Base-by-base conservation (phyloP, 768 basidiomycete species). In the Tephrocybe sp. region DNA sequence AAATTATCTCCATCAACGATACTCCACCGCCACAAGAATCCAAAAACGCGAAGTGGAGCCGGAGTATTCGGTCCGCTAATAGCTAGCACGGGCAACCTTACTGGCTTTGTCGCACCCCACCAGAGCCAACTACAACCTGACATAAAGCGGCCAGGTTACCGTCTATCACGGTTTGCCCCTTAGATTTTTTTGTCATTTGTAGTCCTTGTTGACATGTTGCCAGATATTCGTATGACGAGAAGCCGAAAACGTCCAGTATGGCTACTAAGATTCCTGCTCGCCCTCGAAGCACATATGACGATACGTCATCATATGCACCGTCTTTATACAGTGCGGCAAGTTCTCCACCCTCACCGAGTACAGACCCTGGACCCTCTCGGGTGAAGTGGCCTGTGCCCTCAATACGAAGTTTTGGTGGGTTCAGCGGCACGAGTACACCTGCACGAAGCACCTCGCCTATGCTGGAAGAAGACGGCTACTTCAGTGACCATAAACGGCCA, bases 51-150 rank as follows among this genome's bases (percentile, higher is more conserved):
- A 51, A 82, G 69, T 55, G 74, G 73, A 18, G 86, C 73, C 0
- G 85, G 86, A 5, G 86, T 86, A 1, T 76, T 87, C 51, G 88
- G 86, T 0, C 77, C 87, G 4, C 75, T 92, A 28, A 82, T 93
- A 18, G 79, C 85, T 6, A 82, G 83, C 49, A 83, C 87, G 0
- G 83, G 80, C 2, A 81, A 83, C 40, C 66, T 92, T 7, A 69
- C 77, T 1, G 87, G 86, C 15, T 77, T 77, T 2, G 80, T 82
- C 6, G 77, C 83, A 0, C 86, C 87, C 0, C 55, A 59, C 9
- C 66, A 73, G 36, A 77, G 67, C 58, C 42, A 69, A 69, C 22
- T 73, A 74, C 57, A 82, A 6, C 87, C 88, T 1, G 77, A 84
- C 55, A 59, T 86, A 30, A 76, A 79, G 56, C 68, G 77, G 36